phyloP scores from a whole-genome alignment of 768 basidiomycete genomes.

The Mycena galopus region DNA sequence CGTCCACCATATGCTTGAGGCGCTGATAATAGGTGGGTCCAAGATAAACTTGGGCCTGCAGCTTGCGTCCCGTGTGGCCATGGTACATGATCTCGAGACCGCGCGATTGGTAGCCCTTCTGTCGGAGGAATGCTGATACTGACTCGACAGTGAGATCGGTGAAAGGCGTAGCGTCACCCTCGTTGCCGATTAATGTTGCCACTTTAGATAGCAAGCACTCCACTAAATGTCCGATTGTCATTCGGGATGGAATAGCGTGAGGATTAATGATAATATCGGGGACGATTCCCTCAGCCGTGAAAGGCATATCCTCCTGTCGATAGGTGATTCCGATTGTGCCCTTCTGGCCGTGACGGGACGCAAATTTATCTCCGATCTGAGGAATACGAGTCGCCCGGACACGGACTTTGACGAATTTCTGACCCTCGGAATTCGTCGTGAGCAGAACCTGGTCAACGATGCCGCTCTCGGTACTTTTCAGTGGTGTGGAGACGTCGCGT shows the following conservation, averaged over 20 bases:
- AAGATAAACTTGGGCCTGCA: conserved; percentile 98
- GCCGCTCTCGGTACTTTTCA: conserved; percentile 98
- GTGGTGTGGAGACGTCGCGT: conserved; percentile 95
- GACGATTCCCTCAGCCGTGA: conserved; percentile 95
- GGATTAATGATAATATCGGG: conserved; percentile 99
- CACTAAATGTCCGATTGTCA: conserved; percentile 99
- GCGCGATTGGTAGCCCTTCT: conserved; percentile 96
- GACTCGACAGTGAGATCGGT: conserved; percentile 98
- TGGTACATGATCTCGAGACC: conserved; percentile 99
- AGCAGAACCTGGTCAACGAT: conserved; percentile 98
- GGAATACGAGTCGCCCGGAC: conserved; percentile 96
- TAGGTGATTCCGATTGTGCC: conserved; percentile 99
- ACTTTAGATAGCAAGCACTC: conserved; percentile 98
- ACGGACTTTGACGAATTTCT: conserved; percentile 98
- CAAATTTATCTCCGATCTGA: conserved; percentile 99
- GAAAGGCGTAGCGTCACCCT: conserved; percentile 99
- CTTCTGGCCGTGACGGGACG: conserved; percentile 99
- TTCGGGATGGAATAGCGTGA: conserved; percentile 99
- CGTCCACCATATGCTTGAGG: conserved; percentile 99
- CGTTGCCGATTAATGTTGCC: conserved; percentile 94
- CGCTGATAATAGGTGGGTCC: conserved; percentile 99
- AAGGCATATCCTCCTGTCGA: conserved; percentile 99
- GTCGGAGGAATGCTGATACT: conserved; percentile 91
- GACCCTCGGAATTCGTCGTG: conserved; percentile 95
- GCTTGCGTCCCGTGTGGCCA: conserved; percentile 97